These are phyloP conservation scores for Neurospora terricola DNA, from an alignment of 495 filamentous ascomycete genomes.

Conservation along the genomic window DNA sequence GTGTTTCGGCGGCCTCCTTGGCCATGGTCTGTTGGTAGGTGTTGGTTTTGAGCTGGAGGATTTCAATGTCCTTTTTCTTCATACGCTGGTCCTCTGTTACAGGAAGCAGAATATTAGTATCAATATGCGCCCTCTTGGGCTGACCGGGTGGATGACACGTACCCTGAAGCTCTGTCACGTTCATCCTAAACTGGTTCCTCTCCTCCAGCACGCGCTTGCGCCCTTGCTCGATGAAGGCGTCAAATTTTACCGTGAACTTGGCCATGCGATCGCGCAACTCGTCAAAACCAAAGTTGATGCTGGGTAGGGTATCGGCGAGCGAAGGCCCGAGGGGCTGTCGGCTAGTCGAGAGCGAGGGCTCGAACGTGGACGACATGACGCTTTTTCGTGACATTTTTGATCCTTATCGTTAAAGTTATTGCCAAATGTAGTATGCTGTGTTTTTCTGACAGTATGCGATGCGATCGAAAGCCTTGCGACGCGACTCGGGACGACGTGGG, in stretches of 20 bases:
- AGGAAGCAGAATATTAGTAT: not conserved
- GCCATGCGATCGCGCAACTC: constrained; percentile 92
- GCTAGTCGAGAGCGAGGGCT: constrained; percentile 67
- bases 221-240: constrained; percentile 85
- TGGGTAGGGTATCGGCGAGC: constrained; percentile 71
- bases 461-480: not conserved
- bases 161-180: constrained; percentile 84
- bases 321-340: constrained; percentile 47
- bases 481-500: not conserved
- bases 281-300: constrained; percentile 92
- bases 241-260: constrained; percentile 83
- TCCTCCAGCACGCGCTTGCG: constrained; percentile 84
- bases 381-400: constrained; percentile 1
- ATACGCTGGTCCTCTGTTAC: constrained; percentile 75
- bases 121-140: not conserved
- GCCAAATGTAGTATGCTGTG: not conserved
- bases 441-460: not conserved
- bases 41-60: constrained; percentile 63
- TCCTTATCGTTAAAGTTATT: constrained; percentile 2
- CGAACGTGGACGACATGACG: constrained; percentile 61
- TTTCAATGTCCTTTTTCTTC: constrained; percentile 79
- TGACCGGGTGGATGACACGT: constrained; percentile 5
- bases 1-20: constrained; percentile 79
- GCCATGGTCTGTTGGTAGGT: constrained; percentile 70
- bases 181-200: constrained; percentile 86